A percentile compares a stretch with the other conserved stretches of the same genome.
These are phyloP conservation scores for Haplosporangium sp. DNA, from an alignment of 371 early-diverging fungal species.

Conservation along the genomic window DNA sequence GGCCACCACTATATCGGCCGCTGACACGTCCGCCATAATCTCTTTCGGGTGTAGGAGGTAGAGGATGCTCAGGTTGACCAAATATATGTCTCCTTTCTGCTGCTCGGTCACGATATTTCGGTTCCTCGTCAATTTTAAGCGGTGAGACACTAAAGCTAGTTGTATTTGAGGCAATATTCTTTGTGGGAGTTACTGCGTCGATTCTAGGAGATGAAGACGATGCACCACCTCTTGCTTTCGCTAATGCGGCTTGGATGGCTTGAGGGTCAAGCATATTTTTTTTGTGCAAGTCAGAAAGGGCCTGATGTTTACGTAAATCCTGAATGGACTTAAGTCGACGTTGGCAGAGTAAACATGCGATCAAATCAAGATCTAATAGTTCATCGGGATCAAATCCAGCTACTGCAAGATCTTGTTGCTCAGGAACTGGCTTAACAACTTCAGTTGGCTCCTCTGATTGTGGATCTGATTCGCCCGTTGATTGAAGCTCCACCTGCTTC, in stretches of 20 bases:
- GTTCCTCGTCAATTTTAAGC: slow-evolving; percentile 19
- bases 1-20: slow-evolving; percentile 7
- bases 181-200: neutral
- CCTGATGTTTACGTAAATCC: slow-evolving; percentile 71
- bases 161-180: neutral
- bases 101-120: slow-evolving; percentile 74
- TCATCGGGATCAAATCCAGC: slow-evolving; percentile 58
- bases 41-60: slow-evolving; percentile 26
- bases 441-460: neutral
- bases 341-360: slow-evolving; percentile 76
- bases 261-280: slow-evolving; percentile 45
- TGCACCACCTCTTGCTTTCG: slow-evolving; percentile 26
- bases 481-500: slow-evolving; percentile 60
- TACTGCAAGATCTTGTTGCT: slow-evolving; percentile 27
- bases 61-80: slow-evolving; percentile 69
- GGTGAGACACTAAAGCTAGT: neutral
- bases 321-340: slow-evolving; percentile 70
- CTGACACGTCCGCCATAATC: slow-evolving; percentile 19
- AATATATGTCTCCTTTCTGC: slow-evolving; percentile 76
- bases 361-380: slow-evolving; percentile 61
- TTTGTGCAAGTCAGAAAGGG: slow-evolving; percentile 76
- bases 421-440: neutral
- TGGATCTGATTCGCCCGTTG: slow-evolving; percentile 5
- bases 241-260: slow-evolving; percentile 35
- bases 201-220: slow-evolving; percentile 1